phyloP scores from a whole-genome alignment of 73 alveolate species.

The Durusdinium trenchii region DNA sequence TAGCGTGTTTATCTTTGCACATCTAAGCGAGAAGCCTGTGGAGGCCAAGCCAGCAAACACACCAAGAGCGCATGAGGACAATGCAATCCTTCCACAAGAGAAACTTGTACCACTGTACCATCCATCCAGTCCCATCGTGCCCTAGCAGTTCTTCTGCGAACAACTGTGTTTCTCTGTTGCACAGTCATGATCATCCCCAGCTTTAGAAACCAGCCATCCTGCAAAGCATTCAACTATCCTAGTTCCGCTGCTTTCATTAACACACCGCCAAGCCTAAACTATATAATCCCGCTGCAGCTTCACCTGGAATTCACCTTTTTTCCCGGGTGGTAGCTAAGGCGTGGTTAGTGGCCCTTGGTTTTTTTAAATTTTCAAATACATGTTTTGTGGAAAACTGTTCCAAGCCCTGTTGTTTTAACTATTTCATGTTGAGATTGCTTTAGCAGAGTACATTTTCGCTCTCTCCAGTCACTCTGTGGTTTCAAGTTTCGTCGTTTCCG shows the following conservation, averaged over 20 bases:
- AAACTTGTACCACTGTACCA: background rate
- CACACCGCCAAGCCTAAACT: background rate
- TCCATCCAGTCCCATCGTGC: background rate
- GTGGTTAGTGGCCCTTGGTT: no score
- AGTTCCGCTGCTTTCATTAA: background rate
- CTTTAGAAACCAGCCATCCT: background rate
- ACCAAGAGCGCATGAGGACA: constrained; percentile 76
- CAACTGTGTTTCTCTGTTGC: background rate
- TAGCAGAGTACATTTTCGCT: no score
- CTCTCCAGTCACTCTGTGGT: no score
- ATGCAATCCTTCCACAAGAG: background rate
- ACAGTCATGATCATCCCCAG: background rate
- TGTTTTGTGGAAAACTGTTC: no score
- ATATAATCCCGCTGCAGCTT: no score
- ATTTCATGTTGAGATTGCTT: no score
- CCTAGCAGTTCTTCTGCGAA: background rate
- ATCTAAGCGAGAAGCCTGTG: background rate
- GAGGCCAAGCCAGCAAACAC: constrained; percentile 64
- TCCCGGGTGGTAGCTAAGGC: no score
- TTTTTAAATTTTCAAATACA: no score
- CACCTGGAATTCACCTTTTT: no score
- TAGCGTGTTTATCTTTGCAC: no score
- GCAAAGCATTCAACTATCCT: background rate
- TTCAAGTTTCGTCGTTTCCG: no score
- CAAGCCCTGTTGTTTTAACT: no score